Conservation (phyloP, 768 basidiomycete species). For the Mycena chlorophos region DNA sequence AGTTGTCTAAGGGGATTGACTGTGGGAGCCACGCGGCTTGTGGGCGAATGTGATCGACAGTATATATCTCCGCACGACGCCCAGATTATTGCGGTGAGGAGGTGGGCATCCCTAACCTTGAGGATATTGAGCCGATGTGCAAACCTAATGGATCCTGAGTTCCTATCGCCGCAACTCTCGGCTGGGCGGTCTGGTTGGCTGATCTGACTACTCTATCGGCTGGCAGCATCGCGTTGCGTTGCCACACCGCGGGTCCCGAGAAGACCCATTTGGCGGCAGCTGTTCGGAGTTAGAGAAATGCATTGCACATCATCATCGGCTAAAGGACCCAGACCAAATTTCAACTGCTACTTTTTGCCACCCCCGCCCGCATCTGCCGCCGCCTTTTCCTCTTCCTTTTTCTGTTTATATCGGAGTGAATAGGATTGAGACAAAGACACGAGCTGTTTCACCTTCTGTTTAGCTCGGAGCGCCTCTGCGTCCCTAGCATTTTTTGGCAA, state of each 20-base stretch:
- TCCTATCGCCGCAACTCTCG: not conserved
- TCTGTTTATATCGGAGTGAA: constrained; percentile 35
- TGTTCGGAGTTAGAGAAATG: no score
- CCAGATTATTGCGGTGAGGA: not conserved
- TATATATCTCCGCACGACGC: no score
- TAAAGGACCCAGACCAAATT: no score
- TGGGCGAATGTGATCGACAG: not conserved
- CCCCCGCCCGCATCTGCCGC: constrained; percentile 27
- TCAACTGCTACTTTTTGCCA: constrained; percentile 38
- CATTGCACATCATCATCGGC: not conserved
- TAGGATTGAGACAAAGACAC: constrained; percentile 8
- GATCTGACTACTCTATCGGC: not conserved
- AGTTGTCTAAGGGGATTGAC: not conserved
- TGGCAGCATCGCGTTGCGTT: not conserved
- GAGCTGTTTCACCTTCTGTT: constrained; percentile 65
- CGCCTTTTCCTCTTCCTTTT: constrained; percentile 54
- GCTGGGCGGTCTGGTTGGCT: no score
- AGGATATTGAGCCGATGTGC: no score
- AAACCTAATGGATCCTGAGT: no score
- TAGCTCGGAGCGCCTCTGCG: constrained; percentile 71
- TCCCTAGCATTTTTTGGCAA: constrained; percentile 50
- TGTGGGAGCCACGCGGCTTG: not conserved
- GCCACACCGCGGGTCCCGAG: constrained; percentile 1
- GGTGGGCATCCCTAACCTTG: not conserved
- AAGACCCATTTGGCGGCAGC: no score